Evolutionary conservation across 805 yeast species (phyloP).

Genomic region (Debaryomyces maramus): DNA sequence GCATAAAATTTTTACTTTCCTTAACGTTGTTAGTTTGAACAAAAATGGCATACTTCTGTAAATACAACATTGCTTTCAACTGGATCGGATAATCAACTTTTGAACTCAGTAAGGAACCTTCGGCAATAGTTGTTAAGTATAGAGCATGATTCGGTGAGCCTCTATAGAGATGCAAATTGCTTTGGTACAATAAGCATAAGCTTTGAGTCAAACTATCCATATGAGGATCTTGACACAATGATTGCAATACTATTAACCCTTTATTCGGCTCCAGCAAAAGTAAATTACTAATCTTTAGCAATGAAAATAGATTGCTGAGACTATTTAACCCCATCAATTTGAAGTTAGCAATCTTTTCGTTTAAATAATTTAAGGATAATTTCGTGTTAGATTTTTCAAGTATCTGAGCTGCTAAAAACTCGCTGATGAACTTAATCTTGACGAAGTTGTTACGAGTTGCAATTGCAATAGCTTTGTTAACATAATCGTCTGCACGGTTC

Average conservation of each 20-base stretch:
- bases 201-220: slow-evolving; percentile 18
- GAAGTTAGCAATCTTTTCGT: slow-evolving; percentile 21
- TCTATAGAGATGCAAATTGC: slow-evolving; percentile 29
- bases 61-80: slow-evolving; percentile 28
- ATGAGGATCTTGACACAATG: slow-evolving; percentile 9
- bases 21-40: slow-evolving; percentile 26
- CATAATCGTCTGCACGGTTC: slow-evolving; percentile 42
- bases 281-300: slow-evolving; percentile 30
- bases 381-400: slow-evolving; percentile 26
- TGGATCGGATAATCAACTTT: slow-evolving; percentile 26
- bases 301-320: slow-evolving; percentile 27
- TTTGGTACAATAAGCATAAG: slow-evolving; percentile 25
- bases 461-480: slow-evolving; percentile 28
- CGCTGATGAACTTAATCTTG: slow-evolving; percentile 27
- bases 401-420: slow-evolving; percentile 38
- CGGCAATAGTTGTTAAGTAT: slow-evolving; percentile 16
- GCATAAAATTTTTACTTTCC: slow-evolving; percentile 22
- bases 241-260: slow-evolving; percentile 20
- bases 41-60: slow-evolving; percentile 25
- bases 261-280: slow-evolving; percentile 26
- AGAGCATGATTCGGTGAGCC: slow-evolving; percentile 24
- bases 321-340: slow-evolving; percentile 11
- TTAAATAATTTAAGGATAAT: slow-evolving; percentile 30
- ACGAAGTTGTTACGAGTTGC: slow-evolving; percentile 27
- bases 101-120: slow-evolving; percentile 6